Evolutionary conservation across 345 rosid genomes (phyloP), one percentile per base, ranked within the genome.

Genomic region (Arabidopsis suecica): DNA sequence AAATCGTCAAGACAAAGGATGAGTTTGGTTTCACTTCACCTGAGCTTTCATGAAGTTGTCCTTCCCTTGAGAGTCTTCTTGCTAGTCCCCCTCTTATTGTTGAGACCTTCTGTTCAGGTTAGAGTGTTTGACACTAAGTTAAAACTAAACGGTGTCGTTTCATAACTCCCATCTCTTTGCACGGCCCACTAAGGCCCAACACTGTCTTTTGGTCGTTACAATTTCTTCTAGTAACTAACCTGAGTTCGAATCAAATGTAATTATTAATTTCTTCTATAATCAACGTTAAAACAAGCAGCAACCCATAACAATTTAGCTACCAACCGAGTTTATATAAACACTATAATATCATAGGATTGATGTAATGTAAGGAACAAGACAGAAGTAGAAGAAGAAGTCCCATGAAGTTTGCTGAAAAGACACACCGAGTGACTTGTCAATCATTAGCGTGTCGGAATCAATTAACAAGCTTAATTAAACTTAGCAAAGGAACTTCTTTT

Each of bases 361-460:
- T 16, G 18, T 16, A 28, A 22, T 73, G 71, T 63, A 34, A 68
- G 69, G 74, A 61, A 44, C 44, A 76, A 69, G 74, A 54, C 70
- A 69, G 34, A 53, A 55, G 70, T 54, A 23, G 41, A 70, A 55
- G 68, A 40, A 30, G 41, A 70, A 70, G 57, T 69, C 64, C 66
- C 76, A 77, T 77, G 80, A 77, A 70, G 75, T 70, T 70, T 77
- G 80, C 76, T 66, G 80, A 56, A 61, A 70, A 28, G 71, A 70
- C 76, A 77, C 80, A 76, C 79, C 69, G 67, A 55, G 65, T 71
- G 71, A 62, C 76, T 62, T 76, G 28, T 63, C 66, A 70, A 77
- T 77, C 66, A 77, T 77, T 47, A 70, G 54, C 53, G 5, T 77
- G 80, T 70, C 76, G 76, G 76, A 70, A 47, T 47, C 76, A 70